Evolutionary conservation across 352 stramenopile species (phyloP), one percentile per base, ranked within the genome.

Genomic region (Phytophthora pistaciae): DNA sequence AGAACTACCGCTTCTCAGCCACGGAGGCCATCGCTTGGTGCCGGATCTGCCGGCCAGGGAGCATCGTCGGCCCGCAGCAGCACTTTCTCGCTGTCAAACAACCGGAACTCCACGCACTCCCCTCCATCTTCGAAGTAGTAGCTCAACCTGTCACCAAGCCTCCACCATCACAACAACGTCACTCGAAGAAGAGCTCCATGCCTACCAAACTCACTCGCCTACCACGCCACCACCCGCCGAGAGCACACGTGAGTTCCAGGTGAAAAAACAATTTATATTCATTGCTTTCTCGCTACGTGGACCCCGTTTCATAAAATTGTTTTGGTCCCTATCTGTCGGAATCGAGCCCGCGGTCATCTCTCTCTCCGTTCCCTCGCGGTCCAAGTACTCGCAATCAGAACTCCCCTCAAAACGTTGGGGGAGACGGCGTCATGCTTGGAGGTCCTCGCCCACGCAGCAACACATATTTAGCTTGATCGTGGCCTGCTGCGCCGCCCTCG

Each of bases 11-110:
- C 9, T 96, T 99, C 54, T 98, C 96, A 1, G 97, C 97, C 4
- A 76, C 72, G 0, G 96, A 99, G 82, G 92, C 88, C 7, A 99
- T 99, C 77, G 96, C 91, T 7, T 99, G 95, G 93, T 97, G 98
- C 73, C 88, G 97, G 40, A 95, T 99, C 54, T 99, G 94, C 66
- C 85, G 97, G 14, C 97, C 97, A 16, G 97, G 97, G 16, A 96
- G 85, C 68, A 93, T 99, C 29, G 97, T 99, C 59, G 97, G 97
- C 21, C 92, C 93, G 3, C 97, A 99, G 73, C 97, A 99, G 79
- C 91, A 99, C 56, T 99, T 97, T 66, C 74, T 99, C 44, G 70
- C 93, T 61, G 79, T 91, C 27, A 96, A 98, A 60, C 66, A 98
- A 68, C 60, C 71, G 0, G 64, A 89, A 23, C 91, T 98, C 5